Base-by-base conservation (phyloP, 2,329 filamentous ascomycete genomes). In the Claviceps purpurea region DNA sequence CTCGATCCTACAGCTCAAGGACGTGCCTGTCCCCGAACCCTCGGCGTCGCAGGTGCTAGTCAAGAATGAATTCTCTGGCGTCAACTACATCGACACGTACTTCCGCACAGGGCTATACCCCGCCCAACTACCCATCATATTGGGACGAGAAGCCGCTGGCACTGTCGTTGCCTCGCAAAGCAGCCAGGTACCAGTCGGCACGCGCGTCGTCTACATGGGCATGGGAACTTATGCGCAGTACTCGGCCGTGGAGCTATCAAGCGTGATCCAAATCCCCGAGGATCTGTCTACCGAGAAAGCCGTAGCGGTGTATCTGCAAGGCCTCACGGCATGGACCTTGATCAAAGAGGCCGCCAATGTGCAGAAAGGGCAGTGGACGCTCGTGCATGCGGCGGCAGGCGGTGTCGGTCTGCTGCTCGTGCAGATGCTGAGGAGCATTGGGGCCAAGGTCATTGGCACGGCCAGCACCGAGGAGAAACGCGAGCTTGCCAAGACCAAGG, bases 61-160 rank as follows among this genome's bases (percentile, higher is more conserved):
- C 54, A 85, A 84, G 68, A 95, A 95, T 68, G 79, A 84, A 57
- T 86, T 79, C 64, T 75, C 85, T 48, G 90, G 89, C 54, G 73
- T 95, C 55, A 95, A 95, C 70, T 95, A 79, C 70, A 94, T 95
- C 62, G 90, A 95, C 68, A 95, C 73, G 41, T 95, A 95, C 70
- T 94, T 90, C 77, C 88, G 90, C 65, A 81, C 78, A 13, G 90
- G 90, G 11, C 78, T 95, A 49, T 95, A 95, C 73, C 71, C 75
- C 11, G 72, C 82, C 1, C 76, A 85, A 0, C 81, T 86, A 60
- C 90, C 89, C 4, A 77, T 86, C 60, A 82, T 84, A 49, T 82
- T 91, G 20, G 89, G 90, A 56, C 84, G 85, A 60, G 90, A 96
- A 72, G 87, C 77, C 54, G 77, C 81, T 53, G 89, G 90, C 55